These are phyloP conservation scores for Mrakia frigida DNA, from an alignment of 768 basidiomycete genomes.

Conservation along the genomic window DNA sequence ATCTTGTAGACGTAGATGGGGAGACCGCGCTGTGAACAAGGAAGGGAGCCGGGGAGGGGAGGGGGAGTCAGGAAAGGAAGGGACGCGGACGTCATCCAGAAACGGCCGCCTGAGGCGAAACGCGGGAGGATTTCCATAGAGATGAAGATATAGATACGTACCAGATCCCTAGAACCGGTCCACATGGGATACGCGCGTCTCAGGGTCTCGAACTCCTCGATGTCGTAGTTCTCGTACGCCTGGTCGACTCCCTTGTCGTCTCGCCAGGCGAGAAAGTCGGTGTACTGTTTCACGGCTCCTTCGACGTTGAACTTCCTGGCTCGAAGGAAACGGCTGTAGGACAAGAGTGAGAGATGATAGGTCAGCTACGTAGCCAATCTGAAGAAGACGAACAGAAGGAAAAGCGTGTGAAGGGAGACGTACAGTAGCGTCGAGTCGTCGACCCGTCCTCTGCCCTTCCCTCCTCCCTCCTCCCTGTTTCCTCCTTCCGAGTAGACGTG, in stretches of 20 bases:
- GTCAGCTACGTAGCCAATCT: neutral
- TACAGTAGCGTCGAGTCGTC: slow-evolving; percentile 29
- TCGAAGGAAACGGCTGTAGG: slow-evolving; percentile 29
- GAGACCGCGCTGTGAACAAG: slow-evolving; percentile 22
- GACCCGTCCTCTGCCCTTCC: slow-evolving; percentile 22
- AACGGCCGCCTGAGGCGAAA: neutral
- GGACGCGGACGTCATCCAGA: slow-evolving; percentile 14
- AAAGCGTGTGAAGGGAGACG: neutral
- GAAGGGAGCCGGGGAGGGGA: neutral
- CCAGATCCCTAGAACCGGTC: slow-evolving; percentile 22
- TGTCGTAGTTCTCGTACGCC: slow-evolving; percentile 25
- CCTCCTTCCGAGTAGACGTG: slow-evolving; percentile 16
- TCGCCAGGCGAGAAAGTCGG: slow-evolving; percentile 23
- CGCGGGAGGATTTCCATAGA: neutral
- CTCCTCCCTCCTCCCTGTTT: slow-evolving; percentile 7
- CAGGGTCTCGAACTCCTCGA: slow-evolving; percentile 27
- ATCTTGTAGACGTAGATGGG: slow-evolving; percentile 35
- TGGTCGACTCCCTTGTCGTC: slow-evolving; percentile 27
- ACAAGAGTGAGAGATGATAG: neutral
- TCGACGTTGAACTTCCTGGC: slow-evolving; percentile 32
- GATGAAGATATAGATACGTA: neutral
- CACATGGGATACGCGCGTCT: slow-evolving; percentile 30
- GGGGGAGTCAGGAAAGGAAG: neutral
- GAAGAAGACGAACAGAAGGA: neutral
- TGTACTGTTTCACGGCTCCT: slow-evolving; percentile 30